Base-by-base conservation (phyloP, 768 basidiomycete genomes). In the Cystofilobasidium bisporidii region DNA sequence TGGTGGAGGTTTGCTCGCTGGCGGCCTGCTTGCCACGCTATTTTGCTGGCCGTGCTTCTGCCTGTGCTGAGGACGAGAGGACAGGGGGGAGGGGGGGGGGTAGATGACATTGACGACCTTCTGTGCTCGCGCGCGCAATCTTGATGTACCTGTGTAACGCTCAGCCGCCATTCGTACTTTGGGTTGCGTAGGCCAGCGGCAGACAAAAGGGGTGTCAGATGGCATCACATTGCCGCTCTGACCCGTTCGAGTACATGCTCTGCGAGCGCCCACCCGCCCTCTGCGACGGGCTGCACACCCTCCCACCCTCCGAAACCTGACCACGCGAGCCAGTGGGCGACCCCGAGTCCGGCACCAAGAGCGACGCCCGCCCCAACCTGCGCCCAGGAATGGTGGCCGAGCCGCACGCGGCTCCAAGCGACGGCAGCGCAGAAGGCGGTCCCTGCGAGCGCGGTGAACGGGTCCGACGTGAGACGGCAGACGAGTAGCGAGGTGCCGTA, bases 401-500 rank as follows among this genome's bases (percentile, higher is more conserved):
- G 48, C 26, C n/a, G 22, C n/a, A 66, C 58, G 5, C 65, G 59
- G 0, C 47, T 53, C 65, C 65, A 66, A 1, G 36, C 45, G 45
- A 66, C 58, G 11, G 40, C 28, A 17, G 33, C 48, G 8, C 65
- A 57, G 12, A 33, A 48, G 26, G 53, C 28, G 45, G 58, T 18
- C 2, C 58, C 65, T 20, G 41, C 41, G 5, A 28, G 18, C 24
- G n/a, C 58, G 4, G 48, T 5, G 43, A 48, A 68, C 67, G 4
- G 73, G 61, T 60, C 72, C 70, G 59, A 73, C 63, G 0, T 72
- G 72, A 67, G 70, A 70, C 59, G 67, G 66, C 70, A 72, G 69
- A 57, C 61, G 67, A 41, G 72, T 71, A 79, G 79, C 20, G 38
- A 66, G 65, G 73, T 71, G 43, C 74, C 74, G 71, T 78, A 79